phyloP scores from a whole-genome alignment of 768 basidiomycete genomes.

The Candolleomyces aberdarensis region DNA sequence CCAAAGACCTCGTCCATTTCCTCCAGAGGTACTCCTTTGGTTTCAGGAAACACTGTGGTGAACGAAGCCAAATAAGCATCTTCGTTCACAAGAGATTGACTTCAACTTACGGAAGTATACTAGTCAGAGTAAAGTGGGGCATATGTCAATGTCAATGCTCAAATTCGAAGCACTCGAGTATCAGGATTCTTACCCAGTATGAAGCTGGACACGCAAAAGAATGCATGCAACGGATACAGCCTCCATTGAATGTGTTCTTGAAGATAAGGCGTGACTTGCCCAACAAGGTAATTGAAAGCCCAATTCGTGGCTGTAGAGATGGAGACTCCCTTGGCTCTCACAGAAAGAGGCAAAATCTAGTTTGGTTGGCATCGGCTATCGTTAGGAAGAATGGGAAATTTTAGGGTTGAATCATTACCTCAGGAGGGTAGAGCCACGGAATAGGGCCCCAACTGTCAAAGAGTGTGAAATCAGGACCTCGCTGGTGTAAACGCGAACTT shows the following conservation, averaged over 20 bases:
- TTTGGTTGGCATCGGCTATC: slow-evolving; percentile 4
- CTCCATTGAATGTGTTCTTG: slow-evolving; percentile 90
- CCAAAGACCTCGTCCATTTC: slow-evolving; percentile 91
- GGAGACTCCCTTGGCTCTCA: slow-evolving; percentile 95
- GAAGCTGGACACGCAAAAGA: slow-evolving; percentile 87
- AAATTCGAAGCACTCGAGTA: too few relatives aligned
- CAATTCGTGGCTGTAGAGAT: slow-evolving; percentile 89
- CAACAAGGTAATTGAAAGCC: slow-evolving; percentile 89
- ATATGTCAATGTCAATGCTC: neutral
- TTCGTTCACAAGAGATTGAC: neutral
- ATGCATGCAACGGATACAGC: slow-evolving; percentile 93
- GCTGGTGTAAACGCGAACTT: neutral
- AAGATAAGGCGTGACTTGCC: slow-evolving; percentile 80
- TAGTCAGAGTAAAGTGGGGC: slow-evolving; percentile 14
- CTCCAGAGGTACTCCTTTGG: slow-evolving; percentile 82
- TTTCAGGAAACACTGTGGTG: slow-evolving; percentile 74
- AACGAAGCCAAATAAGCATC: slow-evolving; percentile 11
- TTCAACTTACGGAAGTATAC: slow-evolving; percentile 71
- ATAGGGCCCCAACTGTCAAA: slow-evolving; percentile 74
- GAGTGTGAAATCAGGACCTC: neutral
- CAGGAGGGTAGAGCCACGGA: slow-evolving; percentile 87
- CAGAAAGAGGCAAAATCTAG: slow-evolving; percentile 84
- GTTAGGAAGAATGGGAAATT: slow-evolving; percentile 8
- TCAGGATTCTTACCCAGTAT: slow-evolving; percentile 50
- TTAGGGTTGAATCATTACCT: slow-evolving; percentile 38